Percentiles rank a stretch among this genome's conserved stretches.
Evolutionary conservation across 805 yeast genomes (phyloP).

Genomic region (Lachancea thermotolerans): DNA sequence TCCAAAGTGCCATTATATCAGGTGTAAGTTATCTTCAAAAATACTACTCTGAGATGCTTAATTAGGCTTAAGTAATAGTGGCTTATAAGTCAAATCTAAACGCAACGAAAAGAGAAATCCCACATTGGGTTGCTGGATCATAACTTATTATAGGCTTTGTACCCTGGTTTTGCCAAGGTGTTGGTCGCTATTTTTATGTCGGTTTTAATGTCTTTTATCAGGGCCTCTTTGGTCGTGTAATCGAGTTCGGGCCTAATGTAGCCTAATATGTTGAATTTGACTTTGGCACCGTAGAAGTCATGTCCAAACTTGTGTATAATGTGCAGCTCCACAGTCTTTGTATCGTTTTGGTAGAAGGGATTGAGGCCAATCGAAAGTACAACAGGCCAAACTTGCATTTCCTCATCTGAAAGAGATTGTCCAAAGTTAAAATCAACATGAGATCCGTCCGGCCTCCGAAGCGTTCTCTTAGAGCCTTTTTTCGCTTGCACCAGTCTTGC

Average conservation of each 20-base stretch:
- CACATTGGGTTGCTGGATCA: not conserved
- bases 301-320: constrained; percentile 62
- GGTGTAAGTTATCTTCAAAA: too few species aligned
- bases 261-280: constrained; percentile 70
- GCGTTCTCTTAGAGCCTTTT: constrained; percentile 8
- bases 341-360: constrained; percentile 76
- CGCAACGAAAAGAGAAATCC: not conserved
- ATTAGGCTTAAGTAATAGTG: too few species aligned
- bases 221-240: constrained; percentile 76
- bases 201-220: constrained; percentile 72
- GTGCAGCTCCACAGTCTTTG: constrained; percentile 83
- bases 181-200: constrained; percentile 65
- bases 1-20: constrained; percentile 1
- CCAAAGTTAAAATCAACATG: constrained; percentile 61
- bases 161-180: constrained; percentile 40
- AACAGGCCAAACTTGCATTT: constrained; percentile 59
- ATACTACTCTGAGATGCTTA: too few species aligned
- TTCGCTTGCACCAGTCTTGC: constrained; percentile 32
- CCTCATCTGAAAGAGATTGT: constrained; percentile 33
- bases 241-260: constrained; percentile 86
- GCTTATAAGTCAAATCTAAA: not conserved
- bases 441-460: constrained; percentile 33
- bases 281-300: constrained; percentile 76
- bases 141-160: constrained; percentile 25
- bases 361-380: constrained; percentile 96